Base-by-base conservation (phyloP, 202 grass and related monocot species). In the Panicum virgatum region DNA sequence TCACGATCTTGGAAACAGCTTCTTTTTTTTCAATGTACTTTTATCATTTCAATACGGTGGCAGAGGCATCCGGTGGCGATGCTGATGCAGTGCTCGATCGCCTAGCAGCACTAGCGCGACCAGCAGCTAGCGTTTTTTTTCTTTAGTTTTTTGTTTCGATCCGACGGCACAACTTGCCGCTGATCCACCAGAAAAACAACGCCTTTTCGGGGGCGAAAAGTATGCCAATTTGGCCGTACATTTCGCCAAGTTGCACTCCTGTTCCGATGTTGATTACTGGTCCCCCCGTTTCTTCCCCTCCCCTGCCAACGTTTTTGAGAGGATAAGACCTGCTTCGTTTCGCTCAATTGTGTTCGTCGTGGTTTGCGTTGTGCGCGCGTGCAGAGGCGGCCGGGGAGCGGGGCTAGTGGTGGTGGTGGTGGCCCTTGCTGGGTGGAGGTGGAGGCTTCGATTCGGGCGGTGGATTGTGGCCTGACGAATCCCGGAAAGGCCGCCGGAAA, bases 211-310 rank as follows among this genome's bases (percentile, higher is more conserved):
- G 16, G 30, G 29, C 46, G 38, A 82, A 90, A 90, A 90, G 75
- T 75, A 57, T 62, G 88, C 58, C 83, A 79, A 79, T 66, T 86
- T 78, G 83, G 43, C 59, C 76, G 75, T 26, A 80, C 82, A 85
- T 85, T 71, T 40, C 71, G 77, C 57, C 87, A 85, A 85, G 77
- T 85, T 77, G 87, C 75, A 12, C 60, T 16, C 76, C 73, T 80
- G 69, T 25, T 44, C 72, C 22, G 80, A 80, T 50, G 80, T 69
- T 29, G 75, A 87, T 90, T 78, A 86, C 86, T 68, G 88, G 61
- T 56, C 79, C 83, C 77, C 63, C 6, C 23, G 0, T 5, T 22
- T 11, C n/a, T 11, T 22, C 51, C 15, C 46, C 6, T 9, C 0
- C 62, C 18, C 43, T 11, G 26, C 16, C 7, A 66, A 37, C 42